Evolutionary conservation across 2,329 filamentous ascomycete genomes (phyloP).

Genomic region (Sporothrix phasma): DNA sequence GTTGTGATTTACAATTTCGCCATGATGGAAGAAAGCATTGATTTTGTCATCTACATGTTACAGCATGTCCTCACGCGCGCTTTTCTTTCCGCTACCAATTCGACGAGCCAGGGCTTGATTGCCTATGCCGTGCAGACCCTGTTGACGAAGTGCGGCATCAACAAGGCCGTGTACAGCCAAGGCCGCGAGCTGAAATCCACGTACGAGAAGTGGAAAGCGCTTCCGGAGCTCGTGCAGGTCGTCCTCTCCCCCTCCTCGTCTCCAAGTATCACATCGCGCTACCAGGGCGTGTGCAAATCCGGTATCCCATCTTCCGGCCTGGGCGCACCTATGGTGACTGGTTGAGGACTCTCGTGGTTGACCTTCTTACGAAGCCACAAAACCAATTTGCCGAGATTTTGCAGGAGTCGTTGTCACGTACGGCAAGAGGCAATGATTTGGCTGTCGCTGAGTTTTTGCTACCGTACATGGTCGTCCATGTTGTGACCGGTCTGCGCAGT

Average conservation of each 20-base stretch:
- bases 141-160: constrained; percentile 66
- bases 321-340: constrained; percentile 65
- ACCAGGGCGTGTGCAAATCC: constrained; percentile 44
- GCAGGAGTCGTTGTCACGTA: constrained; percentile 70
- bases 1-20: constrained; percentile 83
- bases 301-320: constrained; percentile 70
- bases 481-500: constrained; percentile 55
- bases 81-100: constrained; percentile 83
- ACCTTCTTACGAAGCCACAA: constrained; percentile 70
- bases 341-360: constrained; percentile 70
- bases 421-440: constrained; percentile 77
- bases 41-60: constrained; percentile 78
- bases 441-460: constrained; percentile 80
- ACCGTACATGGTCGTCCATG: constrained; percentile 76
- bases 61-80: constrained; percentile 83
- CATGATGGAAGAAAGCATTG: constrained; percentile 62
- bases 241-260: constrained; percentile 80
- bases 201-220: constrained; percentile 63
- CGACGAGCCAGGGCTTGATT: constrained; percentile 78
- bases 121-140: constrained; percentile 93
- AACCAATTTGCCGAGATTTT: constrained; percentile 64
- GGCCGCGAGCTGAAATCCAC: constrained; percentile 42
- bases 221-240: constrained; percentile 69
- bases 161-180: constrained; percentile 34
- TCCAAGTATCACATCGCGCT: constrained; percentile 70